Conservation (phyloP, 768 basidiomycete genomes). For the Mycena floridula region DNA sequence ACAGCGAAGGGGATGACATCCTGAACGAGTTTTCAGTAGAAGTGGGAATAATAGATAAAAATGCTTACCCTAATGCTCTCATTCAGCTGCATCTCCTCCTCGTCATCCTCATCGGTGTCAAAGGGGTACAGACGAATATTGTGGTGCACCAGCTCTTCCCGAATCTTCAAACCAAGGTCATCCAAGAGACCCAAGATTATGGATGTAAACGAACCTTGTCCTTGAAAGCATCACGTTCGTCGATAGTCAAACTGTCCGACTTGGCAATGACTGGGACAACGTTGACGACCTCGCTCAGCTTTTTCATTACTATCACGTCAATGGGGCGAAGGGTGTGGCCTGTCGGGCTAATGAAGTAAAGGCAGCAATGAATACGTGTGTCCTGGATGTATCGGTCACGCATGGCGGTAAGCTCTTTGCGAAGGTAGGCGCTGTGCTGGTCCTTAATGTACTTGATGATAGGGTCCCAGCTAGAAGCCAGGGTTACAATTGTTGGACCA, state of each 20-base stretch:
- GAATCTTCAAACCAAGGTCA: constrained; percentile 54
- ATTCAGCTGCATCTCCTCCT: constrained; percentile 88
- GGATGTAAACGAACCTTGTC: background rate
- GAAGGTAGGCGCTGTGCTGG: constrained; percentile 97
- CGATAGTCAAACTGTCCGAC: constrained; percentile 87
- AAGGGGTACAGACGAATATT: constrained; percentile 96
- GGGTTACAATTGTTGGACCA: constrained; percentile 3
- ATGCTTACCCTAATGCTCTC: constrained; percentile 76
- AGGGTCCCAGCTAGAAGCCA: constrained; percentile 79
- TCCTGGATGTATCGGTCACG: constrained; percentile 98
- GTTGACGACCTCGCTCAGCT: constrained; percentile 97
- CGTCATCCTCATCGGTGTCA: constrained; percentile 92
- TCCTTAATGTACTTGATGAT: constrained; percentile 99
- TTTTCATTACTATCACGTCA: constrained; percentile 98
- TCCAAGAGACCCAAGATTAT: background rate
- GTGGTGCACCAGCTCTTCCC: constrained; percentile 85
- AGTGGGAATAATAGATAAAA: background rate
- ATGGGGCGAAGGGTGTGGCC: constrained; percentile 95
- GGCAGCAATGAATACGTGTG: constrained; percentile 95
- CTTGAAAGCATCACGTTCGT: constrained; percentile 81
- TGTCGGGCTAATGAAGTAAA: constrained; percentile 99
- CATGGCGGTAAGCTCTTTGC: constrained; percentile 98
- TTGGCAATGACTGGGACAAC: constrained; percentile 99
- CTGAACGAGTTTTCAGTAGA: constrained; percentile 31
- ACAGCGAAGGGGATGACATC: constrained; percentile 95